Conservation (phyloP, 129 eudicot species). For the Saposhnikovia divaricata region DNA sequence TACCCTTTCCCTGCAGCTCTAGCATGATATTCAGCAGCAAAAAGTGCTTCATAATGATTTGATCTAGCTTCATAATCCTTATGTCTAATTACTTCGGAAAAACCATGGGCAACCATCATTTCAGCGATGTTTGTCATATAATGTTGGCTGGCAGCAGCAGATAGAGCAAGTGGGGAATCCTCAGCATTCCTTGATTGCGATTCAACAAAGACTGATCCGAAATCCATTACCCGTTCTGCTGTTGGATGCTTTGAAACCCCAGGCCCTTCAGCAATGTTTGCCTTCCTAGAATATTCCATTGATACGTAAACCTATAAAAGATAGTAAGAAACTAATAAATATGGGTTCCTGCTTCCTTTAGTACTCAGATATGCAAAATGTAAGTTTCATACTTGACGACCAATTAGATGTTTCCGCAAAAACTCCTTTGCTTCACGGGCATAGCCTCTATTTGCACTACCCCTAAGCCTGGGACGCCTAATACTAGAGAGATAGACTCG, state of each 20-base stretch:
- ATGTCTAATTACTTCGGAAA: conserved; percentile 67
- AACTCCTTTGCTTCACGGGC: conserved; percentile 66
- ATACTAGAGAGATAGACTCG: no score
- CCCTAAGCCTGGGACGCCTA: conserved; percentile 69
- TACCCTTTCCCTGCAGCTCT: conserved; percentile 64
- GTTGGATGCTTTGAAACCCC: conserved; percentile 33
- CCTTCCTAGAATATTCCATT: conserved; percentile 93
- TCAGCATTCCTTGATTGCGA: conserved; percentile 35
- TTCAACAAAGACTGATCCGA: conserved; percentile 71
- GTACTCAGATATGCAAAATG: neutral
- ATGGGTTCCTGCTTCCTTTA: neutral
- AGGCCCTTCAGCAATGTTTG: conserved; percentile 51
- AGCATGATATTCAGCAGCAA: conserved; percentile 83
- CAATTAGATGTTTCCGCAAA: conserved; percentile 34
- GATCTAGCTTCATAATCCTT: conserved; percentile 90
- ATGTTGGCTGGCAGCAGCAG: conserved; percentile 48
- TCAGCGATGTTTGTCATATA: conserved; percentile 67
- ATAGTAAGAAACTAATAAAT: neutral
- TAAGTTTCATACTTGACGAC: neutral
- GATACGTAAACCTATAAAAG: conserved; percentile 70
- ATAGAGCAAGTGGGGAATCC: conserved; percentile 28
- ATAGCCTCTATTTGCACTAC: conserved; percentile 17
- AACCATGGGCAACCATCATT: conserved; percentile 70
- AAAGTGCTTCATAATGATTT: conserved; percentile 78
- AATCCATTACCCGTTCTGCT: conserved; percentile 85